A percentile compares a stretch with the other conserved stretches of the same genome.
Evolutionary conservation across 441 rosid genomes (phyloP).

Genomic region (Adansonia grandidieri): DNA sequence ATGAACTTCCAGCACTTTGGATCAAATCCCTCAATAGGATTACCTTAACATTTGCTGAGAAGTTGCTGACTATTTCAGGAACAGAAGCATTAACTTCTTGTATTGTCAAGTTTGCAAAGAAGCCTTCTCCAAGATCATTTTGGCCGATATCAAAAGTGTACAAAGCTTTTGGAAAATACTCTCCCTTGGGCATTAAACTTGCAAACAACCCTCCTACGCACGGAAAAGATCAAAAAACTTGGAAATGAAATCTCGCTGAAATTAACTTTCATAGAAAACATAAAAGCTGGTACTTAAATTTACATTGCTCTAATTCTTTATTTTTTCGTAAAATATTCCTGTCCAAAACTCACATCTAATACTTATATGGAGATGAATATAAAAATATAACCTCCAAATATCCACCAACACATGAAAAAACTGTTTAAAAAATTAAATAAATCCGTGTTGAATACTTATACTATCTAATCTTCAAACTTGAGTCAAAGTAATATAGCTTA

Average conservation of each 20-base stretch:
- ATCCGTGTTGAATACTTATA: too few species aligned
- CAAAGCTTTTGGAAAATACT: constrained; percentile 38
- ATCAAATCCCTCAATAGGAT: neutral
- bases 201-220: constrained; percentile 37
- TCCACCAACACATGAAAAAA: too few species aligned
- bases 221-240: neutral
- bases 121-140: constrained; percentile 42
- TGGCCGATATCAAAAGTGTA: constrained; percentile 50
- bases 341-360: too few species aligned
- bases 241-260: neutral
- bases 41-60: constrained; percentile 42
- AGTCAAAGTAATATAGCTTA: too few species aligned
- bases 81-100: constrained; percentile 42
- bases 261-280: too few species aligned
- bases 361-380: too few species aligned
- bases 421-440: too few species aligned
- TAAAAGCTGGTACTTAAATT: too few species aligned
- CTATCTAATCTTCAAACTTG: too few species aligned
- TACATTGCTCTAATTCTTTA: too few species aligned
- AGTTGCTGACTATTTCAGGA: constrained; percentile 35
- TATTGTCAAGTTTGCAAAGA: constrained; percentile 37
- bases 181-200: constrained; percentile 38
- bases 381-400: too few species aligned
- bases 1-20: neutral
- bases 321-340: too few species aligned